phyloP scores from a whole-genome alignment of 2,329 filamentous ascomycete genomes.

The Alternaria sp. region DNA sequence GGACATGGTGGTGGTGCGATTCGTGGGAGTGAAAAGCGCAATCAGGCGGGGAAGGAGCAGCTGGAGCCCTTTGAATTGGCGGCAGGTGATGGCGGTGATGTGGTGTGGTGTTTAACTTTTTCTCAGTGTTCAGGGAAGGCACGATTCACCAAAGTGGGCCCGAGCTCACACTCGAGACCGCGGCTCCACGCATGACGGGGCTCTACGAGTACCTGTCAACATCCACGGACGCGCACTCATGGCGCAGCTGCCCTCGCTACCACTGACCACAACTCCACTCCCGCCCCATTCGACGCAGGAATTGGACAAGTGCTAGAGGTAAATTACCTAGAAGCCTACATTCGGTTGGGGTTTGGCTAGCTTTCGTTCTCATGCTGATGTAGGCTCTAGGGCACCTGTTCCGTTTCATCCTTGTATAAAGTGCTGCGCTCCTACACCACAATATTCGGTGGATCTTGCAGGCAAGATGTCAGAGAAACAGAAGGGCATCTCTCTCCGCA shows the following conservation, averaged over 20 bases:
- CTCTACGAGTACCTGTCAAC: conserved; percentile 14
- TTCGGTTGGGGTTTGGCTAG: not conserved
- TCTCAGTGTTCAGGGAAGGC: conserved; percentile 21
- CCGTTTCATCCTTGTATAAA: not conserved
- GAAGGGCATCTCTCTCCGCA: conserved; percentile 67
- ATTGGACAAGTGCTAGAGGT: not conserved
- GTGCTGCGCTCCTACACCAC: not conserved
- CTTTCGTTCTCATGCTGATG: not conserved
- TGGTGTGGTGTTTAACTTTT: conserved; percentile 17
- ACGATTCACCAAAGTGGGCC: conserved; percentile 28
- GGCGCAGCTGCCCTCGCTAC: not conserved
- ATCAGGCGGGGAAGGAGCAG: not conserved
- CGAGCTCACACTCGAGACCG: conserved; percentile 29
- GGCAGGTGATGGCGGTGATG: conserved; percentile 16
- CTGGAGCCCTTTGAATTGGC: conserved; percentile 9
- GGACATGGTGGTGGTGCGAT: conserved; percentile 7
- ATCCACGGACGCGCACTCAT: not conserved
- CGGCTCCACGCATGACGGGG: conserved; percentile 9
- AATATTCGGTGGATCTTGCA: conserved; percentile 8
- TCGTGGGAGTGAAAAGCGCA: conserved; percentile 5
- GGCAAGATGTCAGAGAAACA: conserved; percentile 56
- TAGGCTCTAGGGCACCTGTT: not conserved
- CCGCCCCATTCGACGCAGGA: not conserved
- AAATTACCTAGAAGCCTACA: not conserved
- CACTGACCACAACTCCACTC: not conserved